phyloP scores from a whole-genome alignment of 2,329 filamentous ascomycete genomes.

The Septoria linicola region DNA sequence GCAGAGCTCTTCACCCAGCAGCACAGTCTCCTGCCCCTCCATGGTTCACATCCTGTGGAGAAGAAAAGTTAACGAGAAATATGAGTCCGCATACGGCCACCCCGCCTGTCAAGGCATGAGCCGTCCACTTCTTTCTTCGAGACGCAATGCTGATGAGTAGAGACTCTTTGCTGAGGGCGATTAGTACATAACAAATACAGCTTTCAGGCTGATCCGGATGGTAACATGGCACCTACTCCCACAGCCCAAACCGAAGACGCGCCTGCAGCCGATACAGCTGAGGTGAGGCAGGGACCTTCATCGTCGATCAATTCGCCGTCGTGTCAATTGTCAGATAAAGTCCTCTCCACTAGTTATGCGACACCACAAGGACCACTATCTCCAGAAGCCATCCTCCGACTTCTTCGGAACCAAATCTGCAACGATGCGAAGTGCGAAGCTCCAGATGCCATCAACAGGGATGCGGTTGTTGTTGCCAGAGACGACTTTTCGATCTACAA shows the following conservation, averaged over 20 bases:
- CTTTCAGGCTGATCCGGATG: neutral
- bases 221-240: constrained; percentile 4
- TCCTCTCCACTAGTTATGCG: constrained; percentile 16
- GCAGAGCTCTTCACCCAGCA: neutral
- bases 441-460: constrained; percentile 9
- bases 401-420: constrained; percentile 18
- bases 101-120: neutral
- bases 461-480: constrained; percentile 15
- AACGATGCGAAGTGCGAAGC: constrained; percentile 13
- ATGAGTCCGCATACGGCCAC: constrained; percentile 2
- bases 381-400: constrained; percentile 11
- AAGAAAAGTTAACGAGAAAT: neutral
- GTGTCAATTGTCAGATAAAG: constrained; percentile 10
- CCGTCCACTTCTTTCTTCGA: neutral
- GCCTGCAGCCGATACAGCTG: neutral
- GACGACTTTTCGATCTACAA: constrained; percentile 14
- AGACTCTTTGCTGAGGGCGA: neutral
- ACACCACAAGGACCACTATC: constrained; percentile 16
- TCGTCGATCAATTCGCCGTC: constrained; percentile 9
- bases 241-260: neutral
- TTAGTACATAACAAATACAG: neutral
- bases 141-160: neutral
- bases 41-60: neutral
- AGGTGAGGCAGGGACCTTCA: neutral
- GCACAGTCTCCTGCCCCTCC: constrained; percentile 8